phyloP scores from a whole-genome alignment of 2,329 filamentous ascomycete genomes.

The Aureobasidium uvarum region DNA sequence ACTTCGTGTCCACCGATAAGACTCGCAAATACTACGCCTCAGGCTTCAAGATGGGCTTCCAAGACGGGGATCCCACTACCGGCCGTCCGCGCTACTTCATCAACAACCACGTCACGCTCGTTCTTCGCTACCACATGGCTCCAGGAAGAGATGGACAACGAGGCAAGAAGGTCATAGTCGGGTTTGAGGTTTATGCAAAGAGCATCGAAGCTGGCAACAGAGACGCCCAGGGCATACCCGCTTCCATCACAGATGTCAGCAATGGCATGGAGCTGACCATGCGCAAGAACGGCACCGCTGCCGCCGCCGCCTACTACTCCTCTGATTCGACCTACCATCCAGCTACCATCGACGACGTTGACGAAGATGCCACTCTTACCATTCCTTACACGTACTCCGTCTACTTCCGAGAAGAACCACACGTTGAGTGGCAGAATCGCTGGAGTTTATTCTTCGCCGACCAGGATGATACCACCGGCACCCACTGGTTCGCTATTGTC shows the following conservation, averaged over 20 bases:
- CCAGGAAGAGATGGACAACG: slow-evolving; percentile 65
- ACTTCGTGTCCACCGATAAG: slow-evolving; percentile 83
- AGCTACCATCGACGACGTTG: slow-evolving; percentile 54
- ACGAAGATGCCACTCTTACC: slow-evolving; percentile 64
- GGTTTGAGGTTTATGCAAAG: slow-evolving; percentile 88
- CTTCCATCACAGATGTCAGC: slow-evolving; percentile 61
- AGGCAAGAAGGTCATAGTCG: slow-evolving; percentile 77
- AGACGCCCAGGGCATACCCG: slow-evolving; percentile 64
- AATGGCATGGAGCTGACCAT: slow-evolving; percentile 68
- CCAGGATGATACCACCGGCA: slow-evolving; percentile 74
- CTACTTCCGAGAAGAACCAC: slow-evolving; percentile 80
- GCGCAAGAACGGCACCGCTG: slow-evolving; percentile 59
- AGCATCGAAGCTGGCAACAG: slow-evolving; percentile 66
- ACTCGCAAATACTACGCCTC: slow-evolving; percentile 83
- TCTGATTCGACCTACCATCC: slow-evolving; percentile 60
- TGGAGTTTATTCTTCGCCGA: slow-evolving; percentile 92
- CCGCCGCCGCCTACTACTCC: slow-evolving; percentile 51
- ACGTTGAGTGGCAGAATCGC: slow-evolving; percentile 75
- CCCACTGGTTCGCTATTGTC: slow-evolving; percentile 85
- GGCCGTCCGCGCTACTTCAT: slow-evolving; percentile 68
- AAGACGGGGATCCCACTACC: slow-evolving; percentile 60
- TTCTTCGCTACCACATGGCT: slow-evolving; percentile 73
- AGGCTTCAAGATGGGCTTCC: slow-evolving; percentile 83
- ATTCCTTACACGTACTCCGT: slow-evolving; percentile 88
- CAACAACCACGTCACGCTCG: slow-evolving; percentile 85